Base-by-base conservation (phyloP, 2,329 filamentous ascomycete species). In the Xylariaceae sp. region DNA sequence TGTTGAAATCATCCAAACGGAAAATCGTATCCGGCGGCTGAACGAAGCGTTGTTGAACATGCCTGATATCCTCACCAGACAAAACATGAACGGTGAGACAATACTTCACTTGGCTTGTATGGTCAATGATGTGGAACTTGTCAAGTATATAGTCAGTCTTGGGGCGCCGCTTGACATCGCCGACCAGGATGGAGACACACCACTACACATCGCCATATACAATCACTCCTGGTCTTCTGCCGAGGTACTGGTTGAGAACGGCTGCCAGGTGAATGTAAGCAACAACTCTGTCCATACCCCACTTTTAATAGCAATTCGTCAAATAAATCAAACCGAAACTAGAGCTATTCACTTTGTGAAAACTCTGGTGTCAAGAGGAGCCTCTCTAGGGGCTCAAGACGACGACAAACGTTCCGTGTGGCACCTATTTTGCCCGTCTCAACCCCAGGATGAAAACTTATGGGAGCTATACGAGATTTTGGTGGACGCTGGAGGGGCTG, bases 31-130 rank as follows among this genome's bases (percentile, higher is more conserved):
- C 16, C 29, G 23, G 7, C 16, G 16, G 11, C 21, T 53, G 5
- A 14, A 29, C 11, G 5, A 24, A n/a, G 12, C 9, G 4, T 40
- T 56, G 3, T 19, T 12, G 3, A n/a, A 47, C 3, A 41, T 39
- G 5, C 47, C 59, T 3, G 33, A 49, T 12, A 14, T 59, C 3
- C 43, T 53, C 16, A 54, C 19, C 2, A 16, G n/a, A 11, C 33
- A 26, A n/a, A 31, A 14, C 9, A 29, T 23, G 5, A 4, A 9
- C 3, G 52, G 41, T 11, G 12, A 53, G 12, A 54, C 52, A 19
- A 6, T 59, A 11, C 52, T 62, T 26, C 52, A 59, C 29, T 21
- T 40, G 6, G 59, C 56, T 6, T 56, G 48, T n/a, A 1, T 33
- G 12, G n/a, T 17, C 3, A 21, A 45, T 12, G 31, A 29, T 16